Evolutionary conservation across 208 protist species (phyloP).

Genomic region (Plasmodiophora brassicae): DNA sequence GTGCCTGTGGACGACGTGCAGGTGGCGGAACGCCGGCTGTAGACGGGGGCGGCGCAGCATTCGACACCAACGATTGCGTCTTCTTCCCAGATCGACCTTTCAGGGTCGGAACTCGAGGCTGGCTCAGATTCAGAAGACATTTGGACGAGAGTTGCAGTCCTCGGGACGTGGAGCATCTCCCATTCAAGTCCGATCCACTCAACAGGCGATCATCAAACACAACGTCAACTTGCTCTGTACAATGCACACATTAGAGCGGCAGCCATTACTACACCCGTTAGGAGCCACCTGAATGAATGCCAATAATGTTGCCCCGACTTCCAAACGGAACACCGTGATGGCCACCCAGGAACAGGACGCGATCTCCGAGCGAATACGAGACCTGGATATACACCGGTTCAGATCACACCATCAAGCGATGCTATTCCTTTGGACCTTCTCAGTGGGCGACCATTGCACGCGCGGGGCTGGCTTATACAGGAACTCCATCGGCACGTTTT

Average conservation of each 20-base stretch:
- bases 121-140: background rate
- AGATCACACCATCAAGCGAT: too few relatives aligned
- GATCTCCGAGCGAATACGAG: conserved; percentile 29
- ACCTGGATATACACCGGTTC: too few relatives aligned
- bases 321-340: conserved; percentile 35
- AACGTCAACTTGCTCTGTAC: background rate
- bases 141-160: background rate
- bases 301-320: background rate
- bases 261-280: background rate
- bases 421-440: background rate
- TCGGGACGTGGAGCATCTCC: background rate
- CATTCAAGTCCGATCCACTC: background rate
- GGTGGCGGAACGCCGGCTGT: too few relatives aligned
- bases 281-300: background rate
- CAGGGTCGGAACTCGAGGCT: background rate
- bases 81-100: too few relatives aligned
- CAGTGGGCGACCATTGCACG: conserved; percentile 31
- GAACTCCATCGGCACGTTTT: background rate
- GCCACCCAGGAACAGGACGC: conserved; percentile 4
- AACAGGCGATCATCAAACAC: background rate
- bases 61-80: too few relatives aligned
- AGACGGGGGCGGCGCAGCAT: too few relatives aligned
- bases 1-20: too few relatives aligned
- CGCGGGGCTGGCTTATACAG: background rate
- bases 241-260: background rate